A percentile compares a stretch with the other conserved stretches of the same genome.
phyloP scores from a whole-genome alignment of 345 rosid genomes.

The Psidium friedrichsthalianum region DNA sequence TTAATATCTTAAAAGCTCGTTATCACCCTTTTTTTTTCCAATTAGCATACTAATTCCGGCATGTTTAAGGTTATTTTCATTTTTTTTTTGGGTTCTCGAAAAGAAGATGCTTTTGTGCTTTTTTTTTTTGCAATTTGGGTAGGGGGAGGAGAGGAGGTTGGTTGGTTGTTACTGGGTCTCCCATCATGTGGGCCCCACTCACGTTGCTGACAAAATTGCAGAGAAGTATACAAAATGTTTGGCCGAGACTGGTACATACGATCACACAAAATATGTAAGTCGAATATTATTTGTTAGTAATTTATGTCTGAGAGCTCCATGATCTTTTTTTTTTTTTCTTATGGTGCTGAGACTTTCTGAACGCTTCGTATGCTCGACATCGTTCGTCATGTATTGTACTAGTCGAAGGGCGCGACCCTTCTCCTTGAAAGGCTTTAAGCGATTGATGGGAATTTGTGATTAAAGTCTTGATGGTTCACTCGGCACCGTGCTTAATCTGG shows the following conservation, averaged over 20 bases:
- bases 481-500: rapidly evolving
- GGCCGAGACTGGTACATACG: not conserved
- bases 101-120: not conserved
- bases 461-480: not conserved
- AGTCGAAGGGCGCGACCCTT: rapidly evolving
- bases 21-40: too few relatives aligned
- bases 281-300: not conserved
- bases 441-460: rapidly evolving
- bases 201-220: not conserved
- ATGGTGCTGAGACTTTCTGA: too few relatives aligned
- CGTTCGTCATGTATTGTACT: rapidly evolving
- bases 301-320: not conserved
- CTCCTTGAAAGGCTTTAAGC: not conserved
- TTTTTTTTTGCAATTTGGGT: not conserved
- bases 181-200: constrained; percentile 24
- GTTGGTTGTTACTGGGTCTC: not conserved
- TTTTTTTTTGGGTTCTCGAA: not conserved
- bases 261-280: not conserved
- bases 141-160: not conserved
- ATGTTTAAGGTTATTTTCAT: not conserved
- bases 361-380: not conserved
- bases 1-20: not conserved
- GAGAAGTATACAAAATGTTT: not conserved
- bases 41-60: not conserved
- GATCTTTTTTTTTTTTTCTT: too few relatives aligned